These are phyloP conservation scores for Azolla pinnata DNA, from an alignment of 75 land plant genomes.

Conservation along the genomic window DNA sequence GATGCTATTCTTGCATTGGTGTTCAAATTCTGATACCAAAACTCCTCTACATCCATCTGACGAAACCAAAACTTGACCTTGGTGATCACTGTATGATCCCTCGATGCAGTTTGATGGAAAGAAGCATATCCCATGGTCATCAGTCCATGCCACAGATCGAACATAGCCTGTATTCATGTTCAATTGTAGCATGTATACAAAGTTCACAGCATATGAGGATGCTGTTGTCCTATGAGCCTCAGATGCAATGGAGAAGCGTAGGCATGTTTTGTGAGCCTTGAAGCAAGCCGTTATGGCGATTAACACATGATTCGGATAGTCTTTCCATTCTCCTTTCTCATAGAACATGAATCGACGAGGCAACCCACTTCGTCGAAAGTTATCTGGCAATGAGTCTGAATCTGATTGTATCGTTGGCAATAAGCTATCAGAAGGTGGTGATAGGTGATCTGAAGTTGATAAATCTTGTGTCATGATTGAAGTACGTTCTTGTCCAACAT, in stretches of 20 bases:
- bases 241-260: background rate
- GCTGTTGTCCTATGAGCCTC: slow-evolving; percentile 1
- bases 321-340: slow-evolving; percentile 13
- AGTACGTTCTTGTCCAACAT: too few species aligned
- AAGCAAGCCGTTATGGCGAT: slow-evolving; percentile 2
- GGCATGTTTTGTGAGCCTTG: background rate
- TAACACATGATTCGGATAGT: slow-evolving; percentile 4
- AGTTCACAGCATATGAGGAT: slow-evolving; percentile 4
- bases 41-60: background rate
- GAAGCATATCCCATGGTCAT: background rate
- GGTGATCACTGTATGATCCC: background rate
- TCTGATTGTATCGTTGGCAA: too few species aligned
- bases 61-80: too few species aligned
- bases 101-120: background rate
- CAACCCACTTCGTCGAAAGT: background rate
- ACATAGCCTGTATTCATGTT: slow-evolving; percentile 12
- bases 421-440: too few species aligned
- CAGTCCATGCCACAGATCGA: slow-evolving; percentile 15
- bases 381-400: too few species aligned
- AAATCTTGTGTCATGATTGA: too few species aligned
- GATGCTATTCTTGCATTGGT: background rate
- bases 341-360: slow-evolving; percentile 14
- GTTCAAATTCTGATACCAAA: background rate
- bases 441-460: too few species aligned
- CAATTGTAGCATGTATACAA: slow-evolving; percentile 14